Base-by-base conservation (phyloP, 2,329 filamentous ascomycete species). In the Aspergillus sp. region DNA sequence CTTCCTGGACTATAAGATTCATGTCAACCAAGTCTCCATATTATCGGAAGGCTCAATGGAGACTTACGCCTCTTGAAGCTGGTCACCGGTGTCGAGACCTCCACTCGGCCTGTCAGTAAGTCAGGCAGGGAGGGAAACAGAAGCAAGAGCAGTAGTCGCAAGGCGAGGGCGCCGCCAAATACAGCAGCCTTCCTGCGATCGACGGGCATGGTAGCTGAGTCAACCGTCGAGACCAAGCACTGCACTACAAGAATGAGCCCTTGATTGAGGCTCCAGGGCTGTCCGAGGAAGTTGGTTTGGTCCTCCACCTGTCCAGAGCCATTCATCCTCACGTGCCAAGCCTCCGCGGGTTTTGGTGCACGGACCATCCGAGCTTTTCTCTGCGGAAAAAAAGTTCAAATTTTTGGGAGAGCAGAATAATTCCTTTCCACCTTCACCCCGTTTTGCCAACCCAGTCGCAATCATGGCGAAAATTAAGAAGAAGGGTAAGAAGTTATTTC, bases 21-120 rank as follows among this genome's bases (percentile, higher is more conserved):
- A 37, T 24, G 13, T 59, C 15, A 62, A 41, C 17, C 45, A 40
- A 27, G 17, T 1, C 4, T 2, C 17, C 30, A 12, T 3, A 39
- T 22, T 4, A 39, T 17, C 3, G 22, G 19, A 30, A 8, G 17
- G 3, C 22, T 49, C 22, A 33, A 52, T 12, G 15, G n/a, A 33
- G 13, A 76, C 89, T 75, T 82, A 96, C 93, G 81, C 85, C 95
- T 86, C 81, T 98, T 98, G 84, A 97, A 99, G 83, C 93, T 96
- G 67, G 91, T 97, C 47, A 98, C 89, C 40, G 95, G 93, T 20
- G 95, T 99, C 45, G 95, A 97, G 69, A 99, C 89, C 81, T 99
- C 95, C 68, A 97, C 95, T 71, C 95, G 89, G 63, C 89, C 90
- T 19, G 91, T 95, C 61, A 99, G 82, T 61, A 96, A 82, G 73